phyloP scores from a whole-genome alignment of 2,329 filamentous ascomycete genomes.

The Microdochium nivale region DNA sequence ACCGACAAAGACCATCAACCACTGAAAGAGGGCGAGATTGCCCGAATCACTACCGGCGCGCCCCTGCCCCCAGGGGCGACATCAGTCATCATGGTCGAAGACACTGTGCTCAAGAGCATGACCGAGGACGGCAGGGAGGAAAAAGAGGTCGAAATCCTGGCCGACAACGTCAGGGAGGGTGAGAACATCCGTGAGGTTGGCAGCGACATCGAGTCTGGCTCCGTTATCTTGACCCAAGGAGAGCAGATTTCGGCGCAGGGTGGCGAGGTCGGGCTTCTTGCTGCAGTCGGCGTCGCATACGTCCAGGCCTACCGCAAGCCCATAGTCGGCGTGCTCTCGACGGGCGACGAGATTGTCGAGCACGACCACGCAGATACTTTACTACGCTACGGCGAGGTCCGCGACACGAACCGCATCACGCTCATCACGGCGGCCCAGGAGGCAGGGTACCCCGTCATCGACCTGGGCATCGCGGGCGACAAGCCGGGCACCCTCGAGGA shows the following conservation, averaged over 20 bases:
- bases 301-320: conserved; percentile 70
- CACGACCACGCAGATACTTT: conserved; percentile 54
- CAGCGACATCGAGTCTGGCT: conserved; percentile 68
- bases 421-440: conserved; percentile 68
- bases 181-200: conserved; percentile 91
- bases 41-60: conserved; percentile 89
- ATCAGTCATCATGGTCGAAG: conserved; percentile 94
- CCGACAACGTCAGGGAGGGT: conserved; percentile 61
- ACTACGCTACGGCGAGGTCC: conserved; percentile 72
- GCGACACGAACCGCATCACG: conserved; percentile 87
- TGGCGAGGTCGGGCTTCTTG: conserved; percentile 84
- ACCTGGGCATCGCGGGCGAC: conserved; percentile 79
- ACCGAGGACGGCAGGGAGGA: conserved; percentile 81
- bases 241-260: conserved; percentile 80
- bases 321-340: conserved; percentile 79
- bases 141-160: conserved; percentile 77
- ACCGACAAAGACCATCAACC: conserved; percentile 40
- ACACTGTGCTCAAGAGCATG: conserved; percentile 67
- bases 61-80: conserved; percentile 83
- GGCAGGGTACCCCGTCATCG: conserved; percentile 70
- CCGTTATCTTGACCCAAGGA: conserved; percentile 64
- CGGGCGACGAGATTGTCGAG: conserved; percentile 86
- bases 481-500: conserved; percentile 66
- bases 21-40: conserved; percentile 66
- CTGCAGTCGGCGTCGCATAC: conserved; percentile 67